These are phyloP conservation scores for Ophiostoma australiae DNA, from an alignment of 2,329 filamentous ascomycete genomes.

Conservation along the genomic window DNA sequence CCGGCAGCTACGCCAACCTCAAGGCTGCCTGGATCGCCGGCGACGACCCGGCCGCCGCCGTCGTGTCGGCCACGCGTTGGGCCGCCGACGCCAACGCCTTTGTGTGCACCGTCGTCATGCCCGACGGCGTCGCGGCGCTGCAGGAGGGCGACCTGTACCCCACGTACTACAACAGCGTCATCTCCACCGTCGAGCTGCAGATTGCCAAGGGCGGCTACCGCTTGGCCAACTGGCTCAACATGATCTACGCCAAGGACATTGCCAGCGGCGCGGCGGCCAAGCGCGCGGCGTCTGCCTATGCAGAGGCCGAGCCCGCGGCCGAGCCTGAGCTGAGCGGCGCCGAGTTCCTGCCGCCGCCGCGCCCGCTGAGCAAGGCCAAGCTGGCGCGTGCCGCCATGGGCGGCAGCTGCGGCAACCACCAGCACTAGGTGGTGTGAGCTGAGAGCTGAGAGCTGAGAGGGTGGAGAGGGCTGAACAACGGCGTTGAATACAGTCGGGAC, in stretches of 20 bases:
- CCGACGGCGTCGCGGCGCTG: slow-evolving; percentile 37
- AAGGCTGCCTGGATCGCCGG: slow-evolving; percentile 37
- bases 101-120: slow-evolving; percentile 43
- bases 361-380: slow-evolving; percentile 19
- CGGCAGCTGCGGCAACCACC: slow-evolving; percentile 17
- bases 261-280: slow-evolving; percentile 3
- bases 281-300: background rate
- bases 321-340: slow-evolving; percentile 17
- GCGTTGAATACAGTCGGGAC: background rate
- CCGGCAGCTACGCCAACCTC: slow-evolving; percentile 36
- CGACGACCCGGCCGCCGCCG: slow-evolving; percentile 34
- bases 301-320: background rate
- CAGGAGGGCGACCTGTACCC: slow-evolving; percentile 39
- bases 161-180: slow-evolving; percentile 38
- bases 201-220: slow-evolving; percentile 44
- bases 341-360: slow-evolving; percentile 18
- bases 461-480: background rate
- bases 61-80: slow-evolving; percentile 37
- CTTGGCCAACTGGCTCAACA: slow-evolving; percentile 22
- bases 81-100: slow-evolving; percentile 41
- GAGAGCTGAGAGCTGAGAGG: background rate
- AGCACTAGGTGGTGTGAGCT: background rate
- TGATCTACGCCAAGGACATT: slow-evolving; percentile 14
- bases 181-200: slow-evolving; percentile 40
- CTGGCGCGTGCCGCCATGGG: slow-evolving; percentile 20